These are phyloP conservation scores for Senecio squalidus DNA, from an alignment of 140 eudicot species.

Conservation along the genomic window DNA sequence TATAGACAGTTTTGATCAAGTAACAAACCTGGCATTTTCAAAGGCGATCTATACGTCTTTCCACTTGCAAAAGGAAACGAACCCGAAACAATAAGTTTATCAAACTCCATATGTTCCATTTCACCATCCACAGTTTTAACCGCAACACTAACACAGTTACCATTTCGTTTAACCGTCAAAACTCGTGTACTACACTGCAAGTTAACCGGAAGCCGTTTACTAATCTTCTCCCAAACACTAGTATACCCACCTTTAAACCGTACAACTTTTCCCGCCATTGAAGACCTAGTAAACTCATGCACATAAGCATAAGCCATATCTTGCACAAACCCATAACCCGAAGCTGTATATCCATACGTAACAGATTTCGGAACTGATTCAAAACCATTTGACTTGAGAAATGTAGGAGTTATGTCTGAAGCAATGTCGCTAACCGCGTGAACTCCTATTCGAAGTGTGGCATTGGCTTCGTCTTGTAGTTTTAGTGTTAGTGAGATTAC, in stretches of 20 bases:
- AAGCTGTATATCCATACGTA: slow-evolving; percentile 45
- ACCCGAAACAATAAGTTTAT: slow-evolving; percentile 43
- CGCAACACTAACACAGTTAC: background rate
- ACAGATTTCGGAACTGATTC: slow-evolving; percentile 39
- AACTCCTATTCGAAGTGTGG: slow-evolving; percentile 30
- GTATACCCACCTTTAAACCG: slow-evolving; percentile 42
- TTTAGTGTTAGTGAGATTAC: slow-evolving; percentile 38
- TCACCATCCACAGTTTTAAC: slow-evolving; percentile 3
- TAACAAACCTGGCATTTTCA: slow-evolving; percentile 21
- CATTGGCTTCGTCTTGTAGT: slow-evolving; percentile 38
- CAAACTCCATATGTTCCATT: slow-evolving; percentile 29
- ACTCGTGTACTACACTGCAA: slow-evolving; percentile 27
- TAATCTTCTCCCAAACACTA: slow-evolving; percentile 38
- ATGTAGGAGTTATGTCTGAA: slow-evolving; percentile 36
- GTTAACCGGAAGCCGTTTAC: slow-evolving; percentile 27
- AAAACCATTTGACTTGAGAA: slow-evolving; percentile 37
- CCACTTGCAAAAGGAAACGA: slow-evolving; percentile 24
- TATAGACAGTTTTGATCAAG: background rate
- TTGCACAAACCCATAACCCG: slow-evolving; percentile 44
- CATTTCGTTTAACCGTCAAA: slow-evolving; percentile 20
- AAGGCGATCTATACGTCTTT: slow-evolving; percentile 34
- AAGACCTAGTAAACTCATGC: slow-evolving; percentile 45
- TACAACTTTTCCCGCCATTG: slow-evolving; percentile 47
- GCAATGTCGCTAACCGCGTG: slow-evolving; percentile 47
- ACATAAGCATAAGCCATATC: slow-evolving; percentile 52